Evolutionary conservation across 352 stramenopile genomes (phyloP).

Genomic region (Phytopythium boreale): DNA sequence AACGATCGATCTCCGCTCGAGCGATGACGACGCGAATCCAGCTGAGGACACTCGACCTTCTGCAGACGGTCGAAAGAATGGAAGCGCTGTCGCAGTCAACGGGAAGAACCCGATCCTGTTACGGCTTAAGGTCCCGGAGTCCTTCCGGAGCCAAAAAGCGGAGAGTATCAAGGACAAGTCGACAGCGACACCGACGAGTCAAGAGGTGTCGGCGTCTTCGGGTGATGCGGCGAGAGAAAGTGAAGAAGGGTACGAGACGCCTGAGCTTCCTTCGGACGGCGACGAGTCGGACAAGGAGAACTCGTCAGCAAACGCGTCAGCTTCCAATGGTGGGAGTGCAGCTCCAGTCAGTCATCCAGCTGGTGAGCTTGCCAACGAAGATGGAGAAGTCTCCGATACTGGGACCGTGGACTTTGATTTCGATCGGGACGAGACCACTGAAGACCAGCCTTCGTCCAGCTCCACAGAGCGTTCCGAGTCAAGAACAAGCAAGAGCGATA

Average conservation of each 20-base stretch:
- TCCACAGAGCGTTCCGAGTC: not conserved
- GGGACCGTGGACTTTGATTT: slow-evolving; percentile 30
- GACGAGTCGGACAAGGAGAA: not conserved
- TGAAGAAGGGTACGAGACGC: slow-evolving; percentile 5
- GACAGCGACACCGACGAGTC: not conserved
- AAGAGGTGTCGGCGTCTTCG: not conserved
- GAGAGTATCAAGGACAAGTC: not conserved
- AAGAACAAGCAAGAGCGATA: not conserved
- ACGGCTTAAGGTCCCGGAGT: not conserved
- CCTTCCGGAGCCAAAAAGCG: not conserved
- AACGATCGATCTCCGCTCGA: slow-evolving; percentile 29
- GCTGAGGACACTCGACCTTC: not conserved
- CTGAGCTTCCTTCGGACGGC: slow-evolving; percentile 6
- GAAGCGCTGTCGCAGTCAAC: not conserved
- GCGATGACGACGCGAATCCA: slow-evolving; percentile 18
- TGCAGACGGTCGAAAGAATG: not conserved
- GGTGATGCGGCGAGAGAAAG: not conserved
- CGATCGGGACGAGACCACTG: not conserved
- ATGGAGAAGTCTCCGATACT: slow-evolving; percentile 27
- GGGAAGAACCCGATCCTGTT: not conserved
- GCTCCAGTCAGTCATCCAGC: not conserved
- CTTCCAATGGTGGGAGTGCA: not conserved
- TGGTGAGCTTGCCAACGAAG: slow-evolving; percentile 3
- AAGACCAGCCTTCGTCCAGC: not conserved
- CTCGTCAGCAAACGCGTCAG: not conserved